phyloP scores from a whole-genome alignment of 2,329 filamentous ascomycete species.

The Cercospora sojina region DNA sequence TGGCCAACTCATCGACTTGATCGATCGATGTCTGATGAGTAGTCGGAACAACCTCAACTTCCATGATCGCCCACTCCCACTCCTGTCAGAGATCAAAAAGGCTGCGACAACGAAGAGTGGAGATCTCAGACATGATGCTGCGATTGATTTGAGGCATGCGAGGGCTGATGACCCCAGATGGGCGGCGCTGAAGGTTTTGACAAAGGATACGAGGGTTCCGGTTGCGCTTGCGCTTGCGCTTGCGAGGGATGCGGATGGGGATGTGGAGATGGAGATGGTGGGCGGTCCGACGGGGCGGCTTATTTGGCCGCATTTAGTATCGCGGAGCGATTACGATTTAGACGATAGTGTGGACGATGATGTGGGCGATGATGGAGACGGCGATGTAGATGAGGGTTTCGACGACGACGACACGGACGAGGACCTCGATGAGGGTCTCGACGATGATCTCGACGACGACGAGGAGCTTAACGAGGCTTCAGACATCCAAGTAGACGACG shows the following conservation, averaged over 20 bases:
- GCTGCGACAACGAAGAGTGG: neutral
- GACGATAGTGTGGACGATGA: neutral
- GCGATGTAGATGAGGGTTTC: too few species aligned
- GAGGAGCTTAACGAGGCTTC: too few species aligned
- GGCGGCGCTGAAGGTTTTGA: neutral
- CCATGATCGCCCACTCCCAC: neutral
- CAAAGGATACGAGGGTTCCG: neutral
- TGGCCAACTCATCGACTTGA: neutral
- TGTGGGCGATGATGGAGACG: neutral
- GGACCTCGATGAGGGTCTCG: too few species aligned
- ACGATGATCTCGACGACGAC: too few species aligned
- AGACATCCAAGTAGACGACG: too few species aligned
- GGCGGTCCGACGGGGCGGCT: neutral
- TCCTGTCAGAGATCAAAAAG: neutral
- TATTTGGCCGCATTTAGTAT: neutral
- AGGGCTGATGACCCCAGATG: neutral
- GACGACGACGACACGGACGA: too few species aligned
- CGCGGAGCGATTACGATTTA: neutral
- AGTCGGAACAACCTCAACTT: neutral
- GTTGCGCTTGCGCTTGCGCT: neutral
- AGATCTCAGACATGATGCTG: neutral
- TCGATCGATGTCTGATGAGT: neutral
- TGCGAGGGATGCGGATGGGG: neutral
- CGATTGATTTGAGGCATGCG: neutral
- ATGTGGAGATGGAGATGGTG: neutral